Conservation (phyloP, 805 yeast species). For the Candida nemodendra region DNA sequence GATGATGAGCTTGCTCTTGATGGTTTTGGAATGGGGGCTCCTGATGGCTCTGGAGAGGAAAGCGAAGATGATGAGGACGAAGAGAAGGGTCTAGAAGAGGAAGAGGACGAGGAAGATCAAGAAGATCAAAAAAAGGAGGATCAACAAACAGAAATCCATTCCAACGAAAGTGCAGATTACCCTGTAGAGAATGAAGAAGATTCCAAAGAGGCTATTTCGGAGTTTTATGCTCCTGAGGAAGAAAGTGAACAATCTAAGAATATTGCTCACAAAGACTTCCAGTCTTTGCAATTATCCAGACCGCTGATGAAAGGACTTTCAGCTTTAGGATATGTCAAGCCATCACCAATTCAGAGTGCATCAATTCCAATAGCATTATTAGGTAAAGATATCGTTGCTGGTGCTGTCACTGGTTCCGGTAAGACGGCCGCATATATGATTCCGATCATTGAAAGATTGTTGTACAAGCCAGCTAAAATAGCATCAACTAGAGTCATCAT, state of each 20-base stretch:
- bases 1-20: slow-evolving; percentile 42
- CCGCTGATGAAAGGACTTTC: slow-evolving; percentile 84
- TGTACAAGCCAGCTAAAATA: slow-evolving; percentile 82
- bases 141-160: slow-evolving; percentile 32
- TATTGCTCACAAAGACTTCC: slow-evolving; percentile 62
- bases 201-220: slow-evolving; percentile 78
- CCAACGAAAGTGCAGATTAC: slow-evolving; percentile 27
- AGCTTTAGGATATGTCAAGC: slow-evolving; percentile 77
- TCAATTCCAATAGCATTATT: slow-evolving; percentile 89
- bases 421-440: slow-evolving; percentile 98
- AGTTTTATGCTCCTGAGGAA: slow-evolving; percentile 67
- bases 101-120: slow-evolving; percentile 32
- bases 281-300: slow-evolving; percentile 77
- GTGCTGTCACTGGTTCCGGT: slow-evolving; percentile 99
- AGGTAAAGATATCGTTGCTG: slow-evolving; percentile 97
- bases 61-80: slow-evolving; percentile 26
- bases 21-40: slow-evolving; percentile 40
- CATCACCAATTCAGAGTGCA: slow-evolving; percentile 92
- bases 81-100: slow-evolving; percentile 26
- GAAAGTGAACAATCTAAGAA: slow-evolving; percentile 42
- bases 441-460: slow-evolving; percentile 88
- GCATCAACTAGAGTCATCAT: slow-evolving; percentile 90
- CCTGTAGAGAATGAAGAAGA: slow-evolving; percentile 50
- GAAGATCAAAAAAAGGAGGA: slow-evolving; percentile 35
- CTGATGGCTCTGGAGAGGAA: slow-evolving; percentile 29